Base-by-base conservation (phyloP, 2,329 filamentous ascomycete species). In the Colletotrichum musae region DNA sequence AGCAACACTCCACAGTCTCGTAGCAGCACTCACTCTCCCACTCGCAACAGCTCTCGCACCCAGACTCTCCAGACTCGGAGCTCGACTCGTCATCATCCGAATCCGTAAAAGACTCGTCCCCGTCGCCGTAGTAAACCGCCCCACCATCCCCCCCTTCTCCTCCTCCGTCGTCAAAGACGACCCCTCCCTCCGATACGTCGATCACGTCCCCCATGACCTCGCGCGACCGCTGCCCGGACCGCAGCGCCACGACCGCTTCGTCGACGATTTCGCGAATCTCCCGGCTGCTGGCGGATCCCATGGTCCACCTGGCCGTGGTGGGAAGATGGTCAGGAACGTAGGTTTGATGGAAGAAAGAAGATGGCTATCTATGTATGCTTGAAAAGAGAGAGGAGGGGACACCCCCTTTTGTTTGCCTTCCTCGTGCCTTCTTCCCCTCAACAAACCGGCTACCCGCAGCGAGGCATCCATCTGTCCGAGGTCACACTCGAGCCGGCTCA, bases 231-330 rank as follows among this genome's bases (percentile, higher is more conserved):
- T 48, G 58, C 36, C 51, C 65, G 3, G 45, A 39, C 26, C 45
- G 59, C 13, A 68, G 59, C 7, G 65, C 26, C 5, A 64, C 39
- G 9, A 64, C 26, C 18, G 52, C 39, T 16, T 64, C 47, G 53
- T 64, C 65, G 3, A 64, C 59, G 12, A 68, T 58, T 15, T 64
- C 45, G 9, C 59, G 59, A 16, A 68, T 48, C 5, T 68, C 59
- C 9, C 47, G 59, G n/a, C 65, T 64, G 28, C 16, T 68, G 12
- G 65, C 47, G 7, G 60, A 21, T n/a, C 65, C 50, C 62, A 69
- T 65, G 15, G 41, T 15, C 24, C 32, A 15, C 7, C 10, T 21
- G 43, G 4, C 2, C 13, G 16, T n/a, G 6, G 28, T 15, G 15
- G 15, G 4, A 26, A 24, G 21, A 26, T 12, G n/a, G 7, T 50